Evolutionary conservation across 2,329 filamentous ascomycete genomes (phyloP).

Genomic region (Fusarium secorum): DNA sequence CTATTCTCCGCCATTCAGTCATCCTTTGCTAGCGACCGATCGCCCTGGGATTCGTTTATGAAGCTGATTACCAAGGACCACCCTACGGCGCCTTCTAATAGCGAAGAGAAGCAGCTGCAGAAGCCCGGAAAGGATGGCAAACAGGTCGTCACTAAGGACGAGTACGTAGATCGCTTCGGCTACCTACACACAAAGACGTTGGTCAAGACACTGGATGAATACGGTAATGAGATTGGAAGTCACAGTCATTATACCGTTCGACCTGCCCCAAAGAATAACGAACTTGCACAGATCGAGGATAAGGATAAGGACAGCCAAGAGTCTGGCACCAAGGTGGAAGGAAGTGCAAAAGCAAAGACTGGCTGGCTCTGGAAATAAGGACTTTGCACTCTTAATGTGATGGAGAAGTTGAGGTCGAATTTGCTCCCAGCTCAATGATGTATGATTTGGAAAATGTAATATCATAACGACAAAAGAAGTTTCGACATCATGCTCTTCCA

Average conservation of each 20-base stretch:
- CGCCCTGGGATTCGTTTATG: constrained; percentile 52
- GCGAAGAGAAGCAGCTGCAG: constrained; percentile 7
- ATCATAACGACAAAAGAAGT: neutral
- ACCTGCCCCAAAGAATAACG: constrained; percentile 40
- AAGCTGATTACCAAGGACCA: constrained; percentile 45
- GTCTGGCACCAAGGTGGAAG: constrained; percentile 17
- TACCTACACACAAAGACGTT: constrained; percentile 54
- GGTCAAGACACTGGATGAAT: constrained; percentile 50
- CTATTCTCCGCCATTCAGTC: constrained; percentile 52
- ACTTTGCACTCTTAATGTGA: too few species aligned
- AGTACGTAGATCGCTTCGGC: constrained; percentile 54
- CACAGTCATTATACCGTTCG: constrained; percentile 48
- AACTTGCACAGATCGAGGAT: constrained; percentile 3
- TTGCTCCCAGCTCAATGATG: constrained; percentile 23
- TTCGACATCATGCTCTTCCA: neutral
- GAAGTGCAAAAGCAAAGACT: constrained; percentile 39
- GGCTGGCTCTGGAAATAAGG: constrained; percentile 54
- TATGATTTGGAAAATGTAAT: constrained; percentile 20
- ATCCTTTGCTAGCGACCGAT: constrained; percentile 48
- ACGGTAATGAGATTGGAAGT: constrained; percentile 53
- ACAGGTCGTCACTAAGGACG: constrained; percentile 49
- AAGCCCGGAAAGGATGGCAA: constrained; percentile 31
- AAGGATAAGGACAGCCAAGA: constrained; percentile 19
- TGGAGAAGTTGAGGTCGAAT: neutral
- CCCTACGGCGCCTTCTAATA: neutral